Evolutionary conservation across 2,329 filamentous ascomycete species (phyloP), one percentile per base, ranked within the genome.

Genomic region (Parastagonospora avenae): DNA sequence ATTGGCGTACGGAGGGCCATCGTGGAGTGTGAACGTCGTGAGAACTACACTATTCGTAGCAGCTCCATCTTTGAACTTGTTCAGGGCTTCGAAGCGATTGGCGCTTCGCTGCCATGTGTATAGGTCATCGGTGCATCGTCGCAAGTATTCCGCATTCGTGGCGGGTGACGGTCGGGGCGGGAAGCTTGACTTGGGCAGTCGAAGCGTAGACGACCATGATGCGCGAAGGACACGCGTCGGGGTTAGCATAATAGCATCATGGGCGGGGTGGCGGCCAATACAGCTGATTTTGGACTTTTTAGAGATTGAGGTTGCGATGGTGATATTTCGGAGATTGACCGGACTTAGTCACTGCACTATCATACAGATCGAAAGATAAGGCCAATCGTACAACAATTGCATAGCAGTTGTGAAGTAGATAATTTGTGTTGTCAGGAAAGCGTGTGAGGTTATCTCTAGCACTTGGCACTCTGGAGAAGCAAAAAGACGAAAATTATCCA

Each of bases 1-100:
- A 76, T 99, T 99, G 57, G 94, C 94, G 72, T 97, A 99, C 0
- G 94, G 94, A 0, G 94, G 94, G 0, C 94, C 94, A 85, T 99
- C 94, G 70, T 97, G 94, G 8, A 99, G 80, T 2, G 92, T 79
- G 60, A 97, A 99, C 0, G 82, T 79, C 37, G 84, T 75, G 31
- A 83, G 75, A 2, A 83, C 32, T 14, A 35, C 31, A n/a, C 16
- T 38, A 14, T 11, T 9, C 10, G 2, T 15, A 10, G 30, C 16
- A 31, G 24, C 3, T 16, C 27, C 24, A 24, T 8, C 9, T 27
- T 24, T 16, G 4, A 30, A 16, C 29, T 42, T 42, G 6, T 30
- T 19, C n/a, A 33, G 16, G 2, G 45, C 30, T 29, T 42, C 15
- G 76, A 48, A 74, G 72, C 55, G 66, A 32, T 54, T 50, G n/a